Base-by-base conservation (phyloP, 805 yeast species). In the Wickerhamiella domercqiae region DNA sequence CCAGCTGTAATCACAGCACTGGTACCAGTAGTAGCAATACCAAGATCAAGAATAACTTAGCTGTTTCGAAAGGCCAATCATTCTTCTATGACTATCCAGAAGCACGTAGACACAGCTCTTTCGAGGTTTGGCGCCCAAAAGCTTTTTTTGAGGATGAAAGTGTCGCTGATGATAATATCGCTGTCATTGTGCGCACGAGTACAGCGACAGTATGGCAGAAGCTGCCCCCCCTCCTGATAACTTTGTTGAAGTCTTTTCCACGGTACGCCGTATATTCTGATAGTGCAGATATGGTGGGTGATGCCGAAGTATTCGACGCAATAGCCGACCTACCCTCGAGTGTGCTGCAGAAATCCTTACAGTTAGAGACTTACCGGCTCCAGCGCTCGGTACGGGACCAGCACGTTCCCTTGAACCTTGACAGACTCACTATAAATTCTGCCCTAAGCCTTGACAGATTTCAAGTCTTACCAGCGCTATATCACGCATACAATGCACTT, bases 61-160 rank as follows among this genome's bases (percentile, higher is more conserved):
- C 13, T 5, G 47, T 46, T 1, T 43, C 47, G 1, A 29, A 48
- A n/a, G 50, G 50, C 13, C 47, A 46, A 15, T 34, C 54, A 2
- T 53, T 36, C 33, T 51, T 44, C 42, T 51, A 52, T 31, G 42
- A 47, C 4, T 49, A 44, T 26, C 50, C 55, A 7, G 52, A 50
- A 15, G 45, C 52, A 16, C 47, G 48, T 21, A 37, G 57, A 17
- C 48, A 44, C 29, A 45, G 45, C 4, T 45, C 53, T n/a, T 49
- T 46, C 29, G 55, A 53, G 31, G 43, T 50, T 3, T 53, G 57
- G 57, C 40, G 57, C 14, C 53, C 56, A 0, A 48, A 50, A 14
- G 42, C 37, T 20, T 22, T 35, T 18, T 37, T 41, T 7, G 26
- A 9, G 26, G 13, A 24, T 9, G 49, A 47, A 20, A 39, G 44